Conservation (phyloP, 345 rosid species). For the Ricinus communis region DNA sequence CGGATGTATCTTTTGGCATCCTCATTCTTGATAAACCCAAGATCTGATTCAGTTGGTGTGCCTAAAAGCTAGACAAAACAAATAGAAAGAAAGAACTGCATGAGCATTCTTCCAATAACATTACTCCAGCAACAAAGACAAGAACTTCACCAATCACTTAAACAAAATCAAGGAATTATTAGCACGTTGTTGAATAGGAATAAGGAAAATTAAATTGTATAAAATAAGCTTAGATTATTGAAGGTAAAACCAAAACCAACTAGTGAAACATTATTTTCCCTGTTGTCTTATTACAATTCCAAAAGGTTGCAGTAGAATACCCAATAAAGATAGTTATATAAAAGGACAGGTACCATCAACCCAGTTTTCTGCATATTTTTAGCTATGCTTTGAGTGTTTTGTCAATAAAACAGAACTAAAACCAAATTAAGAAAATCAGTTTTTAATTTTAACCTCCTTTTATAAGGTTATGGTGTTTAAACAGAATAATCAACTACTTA, state of each 20-base stretch:
- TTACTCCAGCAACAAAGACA: not conserved
- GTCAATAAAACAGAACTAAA: too few species aligned
- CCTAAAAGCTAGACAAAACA: constrained; percentile 76
- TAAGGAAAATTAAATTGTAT: too few species aligned
- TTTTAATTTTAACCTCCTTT: not conserved
- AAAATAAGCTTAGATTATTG: not conserved
- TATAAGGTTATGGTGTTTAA: not conserved
- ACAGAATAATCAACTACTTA: not conserved
- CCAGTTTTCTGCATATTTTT: too few species aligned
- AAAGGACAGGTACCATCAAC: too few species aligned
- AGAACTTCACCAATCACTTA: too few species aligned
- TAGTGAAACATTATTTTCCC: not conserved
- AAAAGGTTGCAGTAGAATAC: not conserved
- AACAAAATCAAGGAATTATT: too few species aligned
- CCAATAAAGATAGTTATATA: too few species aligned
- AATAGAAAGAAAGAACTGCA: constrained; percentile 23
- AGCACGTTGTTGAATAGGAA: too few species aligned
- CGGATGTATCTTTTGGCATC: constrained; percentile 80
- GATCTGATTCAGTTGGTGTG: constrained; percentile 86
- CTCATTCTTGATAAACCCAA: constrained; percentile 79
- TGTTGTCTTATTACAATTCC: not conserved
- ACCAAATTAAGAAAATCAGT: too few species aligned
- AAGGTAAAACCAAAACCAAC: too few species aligned
- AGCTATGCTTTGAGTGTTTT: too few species aligned
- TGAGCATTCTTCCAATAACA: constrained; percentile 8